phyloP scores from a whole-genome alignment of 2,329 filamentous ascomycete genomes.

The Blastomyces gilchristii region DNA sequence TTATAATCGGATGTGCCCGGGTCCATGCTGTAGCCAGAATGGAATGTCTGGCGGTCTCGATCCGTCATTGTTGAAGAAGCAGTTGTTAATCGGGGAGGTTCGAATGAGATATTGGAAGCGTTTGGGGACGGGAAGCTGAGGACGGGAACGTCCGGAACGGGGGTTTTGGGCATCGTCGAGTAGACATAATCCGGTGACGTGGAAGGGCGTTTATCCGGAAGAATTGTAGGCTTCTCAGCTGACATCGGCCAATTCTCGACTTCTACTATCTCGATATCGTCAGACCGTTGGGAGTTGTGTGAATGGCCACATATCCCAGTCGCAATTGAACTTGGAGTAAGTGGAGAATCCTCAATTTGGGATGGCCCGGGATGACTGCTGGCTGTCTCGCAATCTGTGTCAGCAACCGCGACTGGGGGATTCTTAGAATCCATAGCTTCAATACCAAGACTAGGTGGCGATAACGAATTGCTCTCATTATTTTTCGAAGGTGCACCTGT shows the following conservation, averaged over 20 bases:
- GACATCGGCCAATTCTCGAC: constrained; percentile 22
- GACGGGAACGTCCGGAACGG: constrained; percentile 29
- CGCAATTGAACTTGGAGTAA: constrained; percentile 10
- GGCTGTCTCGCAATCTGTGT: constrained; percentile 3
- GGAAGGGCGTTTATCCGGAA: constrained; percentile 33
- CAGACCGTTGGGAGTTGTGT: constrained; percentile 11
- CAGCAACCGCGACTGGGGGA: constrained; percentile 4
- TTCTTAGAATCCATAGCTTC: constrained; percentile 14
- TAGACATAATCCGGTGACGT: constrained; percentile 34
- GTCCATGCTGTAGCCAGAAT: constrained; percentile 24
- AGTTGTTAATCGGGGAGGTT: constrained; percentile 33
- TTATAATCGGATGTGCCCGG: constrained; percentile 31
- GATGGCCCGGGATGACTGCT: constrained; percentile 10
- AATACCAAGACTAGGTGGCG: constrained; percentile 14
- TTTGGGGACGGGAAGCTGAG: constrained; percentile 39
- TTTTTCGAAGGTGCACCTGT: constrained; percentile 1
- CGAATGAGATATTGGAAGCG: constrained; percentile 32
- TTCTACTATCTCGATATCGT: constrained; percentile 24
- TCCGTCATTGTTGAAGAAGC: constrained; percentile 34
- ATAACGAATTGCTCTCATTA: background rate
- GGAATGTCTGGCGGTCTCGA: constrained; percentile 32
- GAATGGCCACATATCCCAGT: constrained; percentile 8
- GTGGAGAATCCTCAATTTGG: constrained; percentile 8
- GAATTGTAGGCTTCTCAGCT: constrained; percentile 15
- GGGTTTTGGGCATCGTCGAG: constrained; percentile 29